phyloP scores from a whole-genome alignment of 2,329 filamentous ascomycete genomes.

The Onygenales sp. region DNA sequence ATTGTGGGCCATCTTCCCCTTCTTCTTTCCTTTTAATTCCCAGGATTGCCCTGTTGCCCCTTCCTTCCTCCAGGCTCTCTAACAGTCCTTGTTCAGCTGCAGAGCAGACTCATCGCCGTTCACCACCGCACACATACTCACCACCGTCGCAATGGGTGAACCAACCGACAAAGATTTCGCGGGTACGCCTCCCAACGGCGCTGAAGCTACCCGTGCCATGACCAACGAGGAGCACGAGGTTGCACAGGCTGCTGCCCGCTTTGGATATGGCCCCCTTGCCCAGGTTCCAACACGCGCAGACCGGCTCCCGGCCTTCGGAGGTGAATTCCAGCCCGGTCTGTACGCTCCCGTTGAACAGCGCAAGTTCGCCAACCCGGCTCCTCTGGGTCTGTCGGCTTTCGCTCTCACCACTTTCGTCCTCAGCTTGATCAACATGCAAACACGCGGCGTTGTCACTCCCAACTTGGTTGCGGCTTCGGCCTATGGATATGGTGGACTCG shows the following conservation, averaged over 20 bases:
- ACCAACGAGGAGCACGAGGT: slow-evolving; percentile 36
- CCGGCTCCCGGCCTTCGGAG: slow-evolving; percentile 55
- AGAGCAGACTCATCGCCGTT: neutral
- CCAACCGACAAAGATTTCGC: slow-evolving; percentile 2
- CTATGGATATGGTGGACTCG: slow-evolving; percentile 66
- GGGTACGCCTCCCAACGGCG: neutral
- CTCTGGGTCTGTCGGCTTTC: slow-evolving; percentile 67
- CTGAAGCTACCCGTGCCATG: slow-evolving; percentile 19
- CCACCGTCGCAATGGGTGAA: neutral
- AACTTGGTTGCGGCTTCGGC: slow-evolving; percentile 61
- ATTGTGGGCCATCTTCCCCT: neutral
- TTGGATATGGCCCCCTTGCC: slow-evolving; percentile 44
- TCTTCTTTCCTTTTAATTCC: neutral
- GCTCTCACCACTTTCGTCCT: slow-evolving; percentile 76
- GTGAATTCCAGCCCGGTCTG: slow-evolving; percentile 63
- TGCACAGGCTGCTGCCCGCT: slow-evolving; percentile 36
- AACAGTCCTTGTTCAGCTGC: neutral
- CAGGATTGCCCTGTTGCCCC: neutral
- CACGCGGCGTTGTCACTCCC: slow-evolving; percentile 49
- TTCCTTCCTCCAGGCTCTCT: neutral
- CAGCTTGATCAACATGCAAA: slow-evolving; percentile 61
- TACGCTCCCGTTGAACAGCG: slow-evolving; percentile 55
- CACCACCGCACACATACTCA: neutral
- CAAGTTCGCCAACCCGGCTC: slow-evolving; percentile 71
- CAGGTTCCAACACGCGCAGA: slow-evolving; percentile 37